Conservation (phyloP, 2,329 filamentous ascomycete species). For the Curvularia spicifera region DNA sequence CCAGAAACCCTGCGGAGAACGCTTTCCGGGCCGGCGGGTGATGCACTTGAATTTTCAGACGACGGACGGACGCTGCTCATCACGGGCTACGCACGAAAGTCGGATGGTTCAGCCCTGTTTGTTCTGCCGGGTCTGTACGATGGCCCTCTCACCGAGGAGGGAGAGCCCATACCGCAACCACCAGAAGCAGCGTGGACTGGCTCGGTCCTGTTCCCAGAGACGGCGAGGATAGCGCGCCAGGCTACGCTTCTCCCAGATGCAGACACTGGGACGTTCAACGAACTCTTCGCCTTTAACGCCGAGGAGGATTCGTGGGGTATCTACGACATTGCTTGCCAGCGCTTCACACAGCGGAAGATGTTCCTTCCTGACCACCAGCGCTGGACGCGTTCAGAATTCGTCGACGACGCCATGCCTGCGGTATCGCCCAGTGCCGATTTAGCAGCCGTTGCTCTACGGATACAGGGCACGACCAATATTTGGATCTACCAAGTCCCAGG, state of each 20-base stretch:
- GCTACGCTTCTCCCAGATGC: conserved; percentile 49
- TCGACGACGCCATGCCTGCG: conserved; percentile 51
- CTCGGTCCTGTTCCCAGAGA: conserved; percentile 52
- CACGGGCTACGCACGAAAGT: conserved; percentile 47
- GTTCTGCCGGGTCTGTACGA: conserved; percentile 50
- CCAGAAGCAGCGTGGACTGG: conserved; percentile 49
- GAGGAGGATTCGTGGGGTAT: conserved; percentile 51
- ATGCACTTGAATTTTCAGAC: conserved; percentile 49
- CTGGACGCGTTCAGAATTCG: conserved; percentile 49
- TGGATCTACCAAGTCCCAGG: conserved; percentile 50
- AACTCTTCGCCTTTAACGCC: conserved; percentile 51
- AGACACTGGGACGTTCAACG: conserved; percentile 48
- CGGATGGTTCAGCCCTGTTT: conserved; percentile 47
- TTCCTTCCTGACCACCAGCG: conserved; percentile 48
- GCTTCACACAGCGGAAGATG: conserved; percentile 49
- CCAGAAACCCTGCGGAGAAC: conserved; percentile 45
- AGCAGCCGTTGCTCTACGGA: conserved; percentile 48
- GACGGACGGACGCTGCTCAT: conserved; percentile 50
- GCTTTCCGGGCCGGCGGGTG: conserved; percentile 47
- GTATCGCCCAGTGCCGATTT: conserved; percentile 48
- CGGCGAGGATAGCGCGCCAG: conserved; percentile 47
- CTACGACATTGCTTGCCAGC: conserved; percentile 48
- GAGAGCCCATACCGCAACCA: conserved; percentile 46
- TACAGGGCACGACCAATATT: conserved; percentile 48
- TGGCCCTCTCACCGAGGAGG: conserved; percentile 50